A percentile compares a stretch with the other conserved stretches of the same genome.
These are phyloP conservation scores for Calophaca sinica DNA, from an alignment of 306 rosid genomes.

Conservation along the genomic window DNA sequence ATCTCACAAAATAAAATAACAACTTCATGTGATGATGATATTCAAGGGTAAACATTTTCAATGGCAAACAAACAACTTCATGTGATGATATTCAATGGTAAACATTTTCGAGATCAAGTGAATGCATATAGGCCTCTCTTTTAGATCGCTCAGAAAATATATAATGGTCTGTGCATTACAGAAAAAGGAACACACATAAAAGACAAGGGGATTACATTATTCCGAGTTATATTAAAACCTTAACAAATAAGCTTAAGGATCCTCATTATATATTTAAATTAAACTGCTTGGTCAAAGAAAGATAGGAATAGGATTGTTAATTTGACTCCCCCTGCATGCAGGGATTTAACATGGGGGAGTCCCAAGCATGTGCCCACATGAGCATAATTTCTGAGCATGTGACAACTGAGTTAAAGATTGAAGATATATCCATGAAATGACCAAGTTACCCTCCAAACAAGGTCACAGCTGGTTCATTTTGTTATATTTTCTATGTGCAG, in stretches of 20 bases:
- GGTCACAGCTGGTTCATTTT: constrained; percentile 45
- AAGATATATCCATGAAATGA: constrained; percentile 44
- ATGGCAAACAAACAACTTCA: too few relatives aligned
- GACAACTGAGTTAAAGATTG: constrained; percentile 63
- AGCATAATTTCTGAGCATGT: constrained; percentile 79
- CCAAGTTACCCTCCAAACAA: constrained; percentile 57
- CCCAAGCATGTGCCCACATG: constrained; percentile 97
- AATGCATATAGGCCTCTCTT: constrained; percentile 23
- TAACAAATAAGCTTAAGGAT: constrained; percentile 49
- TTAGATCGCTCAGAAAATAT: constrained; percentile 31
- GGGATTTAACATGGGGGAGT: constrained; percentile 73
- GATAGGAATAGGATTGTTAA: constrained; percentile 53
- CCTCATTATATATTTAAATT: constrained; percentile 30
- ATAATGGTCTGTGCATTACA: constrained; percentile 40
- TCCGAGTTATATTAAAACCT: constrained; percentile 37
- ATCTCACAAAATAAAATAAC: constrained; percentile 37
- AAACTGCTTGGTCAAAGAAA: constrained; percentile 64
- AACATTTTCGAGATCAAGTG: constrained; percentile 39
- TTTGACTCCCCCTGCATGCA: constrained; percentile 70
- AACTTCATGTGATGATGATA: constrained; percentile 35
- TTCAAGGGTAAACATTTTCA: constrained; percentile 23
- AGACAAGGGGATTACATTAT: constrained; percentile 45
- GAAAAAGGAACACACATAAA: constrained; percentile 36
- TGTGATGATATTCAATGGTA: constrained; percentile 42
- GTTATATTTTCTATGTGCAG: constrained; percentile 45